These are phyloP conservation scores for Penicillium antarcticum DNA, from an alignment of 495 filamentous ascomycete genomes.

Conservation along the genomic window DNA sequence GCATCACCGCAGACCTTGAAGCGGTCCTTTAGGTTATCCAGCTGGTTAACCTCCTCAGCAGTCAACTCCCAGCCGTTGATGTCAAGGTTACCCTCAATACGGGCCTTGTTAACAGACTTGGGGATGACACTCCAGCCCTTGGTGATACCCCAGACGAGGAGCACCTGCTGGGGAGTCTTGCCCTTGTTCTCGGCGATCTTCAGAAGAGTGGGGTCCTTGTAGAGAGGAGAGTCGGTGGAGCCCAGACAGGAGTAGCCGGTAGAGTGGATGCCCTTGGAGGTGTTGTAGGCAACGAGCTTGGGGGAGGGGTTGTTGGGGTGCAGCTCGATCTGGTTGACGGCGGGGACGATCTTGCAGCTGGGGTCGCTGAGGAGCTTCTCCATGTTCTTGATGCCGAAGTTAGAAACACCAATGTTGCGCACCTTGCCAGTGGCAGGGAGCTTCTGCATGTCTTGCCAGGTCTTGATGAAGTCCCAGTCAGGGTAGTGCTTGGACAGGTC, in stretches of 20 bases:
- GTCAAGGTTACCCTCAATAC: constrained; percentile 63
- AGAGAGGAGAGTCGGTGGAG: constrained; percentile 51
- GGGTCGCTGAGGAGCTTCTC: constrained; percentile 54
- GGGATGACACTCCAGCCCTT: constrained; percentile 73
- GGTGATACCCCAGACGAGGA: constrained; percentile 66
- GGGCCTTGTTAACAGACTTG: constrained; percentile 60
- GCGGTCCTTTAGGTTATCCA: constrained; percentile 61
- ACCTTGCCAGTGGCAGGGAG: constrained; percentile 75
- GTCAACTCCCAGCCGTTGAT: constrained; percentile 66
- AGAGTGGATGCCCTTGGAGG: constrained; percentile 63
- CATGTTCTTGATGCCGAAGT: constrained; percentile 60
- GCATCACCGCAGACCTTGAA: constrained; percentile 71
- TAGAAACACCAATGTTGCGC: constrained; percentile 66
- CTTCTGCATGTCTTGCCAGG: constrained; percentile 82
- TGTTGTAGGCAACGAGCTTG: constrained; percentile 73
- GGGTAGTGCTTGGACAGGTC: constrained; percentile 55
- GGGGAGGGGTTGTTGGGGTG: constrained; percentile 79
- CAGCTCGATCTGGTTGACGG: constrained; percentile 91
- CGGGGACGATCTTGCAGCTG: constrained; percentile 62
- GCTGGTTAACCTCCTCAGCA: constrained; percentile 58
- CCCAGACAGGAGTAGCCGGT: constrained; percentile 70
- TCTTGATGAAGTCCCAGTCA: constrained; percentile 80
- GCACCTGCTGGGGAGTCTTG: constrained; percentile 63
- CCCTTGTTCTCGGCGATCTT: constrained; percentile 62
- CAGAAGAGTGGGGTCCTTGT: constrained; percentile 57